phyloP scores from a whole-genome alignment of 495 filamentous ascomycete species.

The Mytilinidion resinicola region DNA sequence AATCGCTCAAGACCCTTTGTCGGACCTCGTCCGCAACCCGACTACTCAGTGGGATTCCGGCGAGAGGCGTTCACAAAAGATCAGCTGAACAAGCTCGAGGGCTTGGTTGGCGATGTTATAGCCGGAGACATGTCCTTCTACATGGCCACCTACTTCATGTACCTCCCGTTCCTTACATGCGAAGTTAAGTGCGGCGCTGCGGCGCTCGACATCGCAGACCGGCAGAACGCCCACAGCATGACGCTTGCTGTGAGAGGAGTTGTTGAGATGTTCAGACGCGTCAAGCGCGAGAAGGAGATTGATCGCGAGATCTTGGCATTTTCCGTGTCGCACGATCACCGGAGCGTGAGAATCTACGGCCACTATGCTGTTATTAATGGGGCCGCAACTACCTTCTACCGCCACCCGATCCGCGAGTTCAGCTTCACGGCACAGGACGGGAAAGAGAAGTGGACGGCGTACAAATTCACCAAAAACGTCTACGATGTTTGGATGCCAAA shows the following conservation, averaged over 20 bases:
- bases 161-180: slow-evolving; percentile 38
- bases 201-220: slow-evolving; percentile 34
- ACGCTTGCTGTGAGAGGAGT: slow-evolving; percentile 32
- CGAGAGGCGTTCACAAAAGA: slow-evolving; percentile 16
- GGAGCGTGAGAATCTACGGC: slow-evolving; percentile 33
- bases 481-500: slow-evolving; percentile 23
- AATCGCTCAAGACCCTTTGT: slow-evolving; percentile 18
- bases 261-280: slow-evolving; percentile 33
- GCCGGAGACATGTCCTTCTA: slow-evolving; percentile 10
- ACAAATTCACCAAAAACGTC: slow-evolving; percentile 27
- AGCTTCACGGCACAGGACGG: slow-evolving; percentile 29
- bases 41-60: slow-evolving; percentile 25
- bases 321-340: slow-evolving; percentile 44
- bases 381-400: slow-evolving; percentile 30
- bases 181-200: slow-evolving; percentile 39
- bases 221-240: slow-evolving; percentile 38
- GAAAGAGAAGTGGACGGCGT: slow-evolving; percentile 34
- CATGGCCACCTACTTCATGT: slow-evolving; percentile 32
- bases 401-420: slow-evolving; percentile 28
- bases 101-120: slow-evolving; percentile 2
- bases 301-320: slow-evolving; percentile 41
- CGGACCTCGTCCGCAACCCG: slow-evolving; percentile 27
- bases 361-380: slow-evolving; percentile 20
- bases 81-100: slow-evolving; percentile 9
- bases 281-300: slow-evolving; percentile 37